Base-by-base conservation (phyloP, 1,284 basidiomycete species). In the Leccinum discolor region DNA sequence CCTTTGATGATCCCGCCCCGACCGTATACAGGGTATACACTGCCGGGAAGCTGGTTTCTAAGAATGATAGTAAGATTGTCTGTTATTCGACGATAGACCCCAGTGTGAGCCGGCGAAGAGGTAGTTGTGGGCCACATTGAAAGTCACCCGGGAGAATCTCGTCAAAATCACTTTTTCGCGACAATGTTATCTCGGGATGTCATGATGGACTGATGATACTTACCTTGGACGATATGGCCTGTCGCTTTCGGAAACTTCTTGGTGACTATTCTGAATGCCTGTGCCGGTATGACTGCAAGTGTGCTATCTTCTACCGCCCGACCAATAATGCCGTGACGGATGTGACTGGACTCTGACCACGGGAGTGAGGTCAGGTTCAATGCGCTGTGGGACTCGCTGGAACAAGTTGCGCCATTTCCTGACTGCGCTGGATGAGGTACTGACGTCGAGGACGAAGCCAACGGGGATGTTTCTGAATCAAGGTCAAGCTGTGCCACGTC, bases 211-310 rank as follows among this genome's bases (percentile, higher is more conserved):
- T 10, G 58, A 8, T 21, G 21, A 42, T 21, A 70, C 74, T 58
- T 71, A 89, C 92, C 92, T 86, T 97, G 95, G 1, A 99, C 96
- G 66, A 99, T 98, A 74, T 99, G 95, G 2, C 96, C 96, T 21
- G 95, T 94, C 1, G 98, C 95, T 73, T 98, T 98, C 0, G 97
- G 97, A 73, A 93, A 98, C 76, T 97, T 96, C 78, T 95, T 94
- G 1, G 96, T 99, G 57, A 95, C 82, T 58, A 95, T 83, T 68
- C 91, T 86, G 81, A 99, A 99, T 4, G 97, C 98, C 76, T 98
- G 95, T 1, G 97, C 96, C 5, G 97, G 98, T 64, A 99, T 99
- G 14, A 99, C 97, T n/a, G 97, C 98, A 8, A 99, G 82, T 1
- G 97, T 99, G 4, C 94, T 95, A 75, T 99, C 97, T 64, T 94